A percentile compares a stretch with the other conserved stretches of the same genome.
Conservation (phyloP, 2,329 filamentous ascomycete genomes). For the Hymenoscyphus fructigenus region DNA sequence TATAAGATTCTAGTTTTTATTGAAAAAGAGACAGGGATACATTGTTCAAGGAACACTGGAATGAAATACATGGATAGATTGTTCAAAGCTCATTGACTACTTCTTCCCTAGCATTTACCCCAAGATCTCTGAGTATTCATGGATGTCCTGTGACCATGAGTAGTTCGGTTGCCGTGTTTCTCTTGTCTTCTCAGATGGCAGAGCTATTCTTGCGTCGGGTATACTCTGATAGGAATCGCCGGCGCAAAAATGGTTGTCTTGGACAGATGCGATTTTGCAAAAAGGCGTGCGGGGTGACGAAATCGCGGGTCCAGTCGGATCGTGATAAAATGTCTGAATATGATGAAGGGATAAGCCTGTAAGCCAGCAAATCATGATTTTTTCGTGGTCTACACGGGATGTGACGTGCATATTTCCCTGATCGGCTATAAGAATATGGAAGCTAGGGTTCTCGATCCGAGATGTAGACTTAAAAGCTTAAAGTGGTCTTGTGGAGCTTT, state of each 20-base stretch:
- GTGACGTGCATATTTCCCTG: neutral
- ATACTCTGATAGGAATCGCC: no score
- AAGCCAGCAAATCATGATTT: neutral
- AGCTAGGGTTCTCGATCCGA: neutral
- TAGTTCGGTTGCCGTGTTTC: no score
- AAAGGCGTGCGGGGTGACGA: neutral
- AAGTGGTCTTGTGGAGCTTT: neutral
- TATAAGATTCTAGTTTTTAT: no score
- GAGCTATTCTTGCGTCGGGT: no score
- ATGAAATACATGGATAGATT: no score
- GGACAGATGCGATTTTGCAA: neutral
- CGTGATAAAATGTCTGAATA: neutral
- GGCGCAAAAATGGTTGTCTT: neutral
- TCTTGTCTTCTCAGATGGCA: no score
- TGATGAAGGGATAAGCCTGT: constrained; percentile 1
- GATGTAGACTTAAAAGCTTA: neutral
- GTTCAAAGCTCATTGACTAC: no score
- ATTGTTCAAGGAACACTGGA: no score
- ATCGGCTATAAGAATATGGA: neutral
- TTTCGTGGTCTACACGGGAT: neutral
- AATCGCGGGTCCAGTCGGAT: neutral
- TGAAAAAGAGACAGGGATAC: no score
- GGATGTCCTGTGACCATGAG: no score
- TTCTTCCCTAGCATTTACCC: no score
- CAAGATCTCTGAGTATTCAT: no score